phyloP scores from a whole-genome alignment of 2,329 filamentous ascomycete species.

The Fusarium sulawesiense region DNA sequence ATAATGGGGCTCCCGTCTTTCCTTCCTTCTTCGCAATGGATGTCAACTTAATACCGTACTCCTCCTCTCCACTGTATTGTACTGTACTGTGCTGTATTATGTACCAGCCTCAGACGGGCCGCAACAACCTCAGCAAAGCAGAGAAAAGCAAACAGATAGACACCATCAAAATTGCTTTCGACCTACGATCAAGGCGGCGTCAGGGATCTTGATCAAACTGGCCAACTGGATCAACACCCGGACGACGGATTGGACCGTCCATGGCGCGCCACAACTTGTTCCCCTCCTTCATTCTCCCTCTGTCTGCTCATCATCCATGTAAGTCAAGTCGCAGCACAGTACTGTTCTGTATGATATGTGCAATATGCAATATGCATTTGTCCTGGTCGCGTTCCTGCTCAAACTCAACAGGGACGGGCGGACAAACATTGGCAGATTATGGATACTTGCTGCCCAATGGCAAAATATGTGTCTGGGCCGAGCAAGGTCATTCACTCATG shows the following conservation, averaged over 20 bases:
- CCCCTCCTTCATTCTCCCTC: conserved; percentile 15
- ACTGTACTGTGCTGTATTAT: not conserved
- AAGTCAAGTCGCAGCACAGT: not conserved
- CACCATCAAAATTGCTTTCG: conserved; percentile 25
- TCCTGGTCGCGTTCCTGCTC: conserved; percentile 15
- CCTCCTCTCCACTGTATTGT: not conserved
- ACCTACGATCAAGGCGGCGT: conserved; percentile 22
- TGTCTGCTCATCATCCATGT: conserved; percentile 22
- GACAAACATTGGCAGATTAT: conserved; percentile 21
- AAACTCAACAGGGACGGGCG: conserved; percentile 4
- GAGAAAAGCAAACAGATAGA: conserved; percentile 20
- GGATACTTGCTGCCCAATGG: conserved; percentile 53
- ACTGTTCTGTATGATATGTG: not conserved
- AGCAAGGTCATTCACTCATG: conserved; percentile 8
- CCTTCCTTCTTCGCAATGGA: conserved; percentile 13
- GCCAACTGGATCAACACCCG: conserved; percentile 60
- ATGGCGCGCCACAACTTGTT: conserved; percentile 29
- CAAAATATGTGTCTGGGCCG: conserved; percentile 12
- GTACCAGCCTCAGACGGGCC: not conserved
- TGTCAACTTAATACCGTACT: conserved; percentile 9
- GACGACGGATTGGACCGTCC: conserved; percentile 53
- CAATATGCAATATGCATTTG: conserved; percentile 9
- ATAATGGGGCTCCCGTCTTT: conserved; percentile 7
- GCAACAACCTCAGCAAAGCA: not conserved
- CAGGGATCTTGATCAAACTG: conserved; percentile 49